Evolutionary conservation across 1,284 basidiomycete species (phyloP).

Genomic region (Macrocystidia cucumis): DNA sequence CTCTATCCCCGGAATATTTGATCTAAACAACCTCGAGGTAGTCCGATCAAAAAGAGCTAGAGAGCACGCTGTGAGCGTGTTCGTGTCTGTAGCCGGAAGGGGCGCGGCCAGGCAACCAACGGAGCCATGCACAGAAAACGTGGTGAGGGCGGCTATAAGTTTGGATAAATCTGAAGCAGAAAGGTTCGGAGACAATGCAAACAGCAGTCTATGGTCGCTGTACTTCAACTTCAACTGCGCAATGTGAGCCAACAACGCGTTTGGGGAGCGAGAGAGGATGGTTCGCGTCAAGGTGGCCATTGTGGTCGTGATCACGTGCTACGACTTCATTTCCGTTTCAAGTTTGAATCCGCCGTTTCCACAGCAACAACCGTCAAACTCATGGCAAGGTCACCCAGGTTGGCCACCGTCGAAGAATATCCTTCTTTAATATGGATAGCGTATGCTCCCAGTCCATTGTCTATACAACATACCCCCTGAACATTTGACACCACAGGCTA

Average conservation of each 20-base stretch:
- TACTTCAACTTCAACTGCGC: slow-evolving; percentile 19
- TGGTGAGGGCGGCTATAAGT: slow-evolving; percentile 35
- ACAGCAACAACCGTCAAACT: too few species aligned
- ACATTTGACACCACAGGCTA: slow-evolving; percentile 20
- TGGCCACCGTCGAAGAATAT: slow-evolving; percentile 18
- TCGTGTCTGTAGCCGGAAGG: slow-evolving; percentile 17
- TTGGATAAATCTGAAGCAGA: slow-evolving; percentile 29
- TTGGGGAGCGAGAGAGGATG: slow-evolving; percentile 20
- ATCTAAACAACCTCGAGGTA: slow-evolving; percentile 41
- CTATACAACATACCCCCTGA: background rate
- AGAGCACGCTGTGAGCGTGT: slow-evolving; percentile 38
- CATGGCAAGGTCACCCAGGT: too few species aligned
- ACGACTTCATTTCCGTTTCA: too few species aligned
- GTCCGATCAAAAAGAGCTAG: slow-evolving; percentile 38
- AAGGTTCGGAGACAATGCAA: slow-evolving; percentile 41
- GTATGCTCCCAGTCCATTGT: slow-evolving; percentile 17
- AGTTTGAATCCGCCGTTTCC: too few species aligned
- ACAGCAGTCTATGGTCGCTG: slow-evolving; percentile 34
- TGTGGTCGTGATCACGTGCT: too few species aligned
- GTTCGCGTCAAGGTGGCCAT: slow-evolving; percentile 7
- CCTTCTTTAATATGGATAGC: slow-evolving; percentile 32
- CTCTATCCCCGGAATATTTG: slow-evolving; percentile 46
- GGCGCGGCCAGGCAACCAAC: slow-evolving; percentile 56
- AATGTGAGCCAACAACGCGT: slow-evolving; percentile 28
- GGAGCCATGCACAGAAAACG: slow-evolving; percentile 30